These are phyloP conservation scores for Claviceps sorghi DNA, from an alignment of 2,329 filamentous ascomycete species.

Conservation along the genomic window DNA sequence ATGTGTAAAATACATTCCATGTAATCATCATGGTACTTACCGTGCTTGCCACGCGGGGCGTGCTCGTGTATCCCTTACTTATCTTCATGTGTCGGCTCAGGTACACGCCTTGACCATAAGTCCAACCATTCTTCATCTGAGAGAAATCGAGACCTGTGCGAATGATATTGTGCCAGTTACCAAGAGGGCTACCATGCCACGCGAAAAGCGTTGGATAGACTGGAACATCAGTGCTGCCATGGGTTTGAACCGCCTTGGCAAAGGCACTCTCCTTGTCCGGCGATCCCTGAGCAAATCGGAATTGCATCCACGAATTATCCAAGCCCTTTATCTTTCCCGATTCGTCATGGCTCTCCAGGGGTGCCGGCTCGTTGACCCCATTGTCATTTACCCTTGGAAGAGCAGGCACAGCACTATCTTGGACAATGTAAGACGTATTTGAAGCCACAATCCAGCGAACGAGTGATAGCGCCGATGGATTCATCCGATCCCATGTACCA, in stretches of 20 bases:
- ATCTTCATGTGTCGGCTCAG: conserved; percentile 38
- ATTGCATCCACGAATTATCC: conserved; percentile 51
- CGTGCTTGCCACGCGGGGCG: background rate
- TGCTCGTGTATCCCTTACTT: conserved; percentile 2
- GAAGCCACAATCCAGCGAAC: conserved; percentile 83
- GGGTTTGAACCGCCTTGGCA: conserved; percentile 39
- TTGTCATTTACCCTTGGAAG: background rate
- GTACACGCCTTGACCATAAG: conserved; percentile 70
- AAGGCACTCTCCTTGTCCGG: conserved; percentile 77
- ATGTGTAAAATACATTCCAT: too few relatives aligned
- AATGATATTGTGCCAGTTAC: conserved; percentile 85
- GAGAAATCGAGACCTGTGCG: conserved; percentile 67
- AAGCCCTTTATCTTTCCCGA: background rate
- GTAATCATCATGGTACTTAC: too few relatives aligned
- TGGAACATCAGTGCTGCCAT: conserved; percentile 17
- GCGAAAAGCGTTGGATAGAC: conserved; percentile 61
- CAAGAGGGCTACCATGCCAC: conserved; percentile 66
- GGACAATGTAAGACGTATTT: conserved; percentile 73
- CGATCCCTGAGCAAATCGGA: conserved; percentile 74
- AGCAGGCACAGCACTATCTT: conserved; percentile 30
- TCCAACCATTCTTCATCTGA: conserved; percentile 46
- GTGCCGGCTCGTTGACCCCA: too few relatives aligned
- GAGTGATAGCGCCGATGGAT: conserved; percentile 50
- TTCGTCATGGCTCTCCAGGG: background rate
- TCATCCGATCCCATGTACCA: conserved; percentile 37